These are phyloP conservation scores for Cutaneotrichosporon sp. DNA, from an alignment of 1,284 basidiomycete species.

Conservation along the genomic window DNA sequence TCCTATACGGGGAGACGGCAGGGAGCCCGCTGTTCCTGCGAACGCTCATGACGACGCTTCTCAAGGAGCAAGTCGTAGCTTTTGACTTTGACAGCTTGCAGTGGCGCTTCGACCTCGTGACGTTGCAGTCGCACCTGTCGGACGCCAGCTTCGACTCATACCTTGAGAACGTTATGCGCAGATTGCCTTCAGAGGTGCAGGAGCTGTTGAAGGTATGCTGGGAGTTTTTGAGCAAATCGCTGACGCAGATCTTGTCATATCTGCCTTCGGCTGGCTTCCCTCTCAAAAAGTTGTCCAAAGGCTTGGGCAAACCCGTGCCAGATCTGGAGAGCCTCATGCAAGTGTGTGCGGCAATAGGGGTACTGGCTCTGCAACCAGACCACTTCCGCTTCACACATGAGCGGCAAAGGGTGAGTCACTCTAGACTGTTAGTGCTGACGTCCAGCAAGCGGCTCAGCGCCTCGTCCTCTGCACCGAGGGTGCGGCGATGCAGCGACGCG, in stretches of 20 bases:
- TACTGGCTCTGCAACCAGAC: constrained; percentile 13
- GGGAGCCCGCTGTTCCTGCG: constrained; percentile 38
- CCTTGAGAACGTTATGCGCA: constrained; percentile 29
- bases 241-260: constrained; percentile 32
- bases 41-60: constrained; percentile 33
- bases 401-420: constrained; percentile 34
- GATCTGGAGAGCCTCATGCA: constrained; percentile 26
- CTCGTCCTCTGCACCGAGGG: constrained; percentile 28
- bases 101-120: constrained; percentile 36
- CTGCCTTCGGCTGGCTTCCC: constrained; percentile 37
- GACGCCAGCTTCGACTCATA: constrained; percentile 38
- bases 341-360: constrained; percentile 22
- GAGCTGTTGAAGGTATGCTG: constrained; percentile 30
- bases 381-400: constrained; percentile 43
- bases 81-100: constrained; percentile 34
- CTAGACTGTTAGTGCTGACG: neutral
- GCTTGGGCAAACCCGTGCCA: constrained; percentile 20
- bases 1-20: constrained; percentile 35
- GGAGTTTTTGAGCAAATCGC: neutral
- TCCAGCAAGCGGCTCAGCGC: constrained; percentile 36
- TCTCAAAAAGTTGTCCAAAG: constrained; percentile 26
- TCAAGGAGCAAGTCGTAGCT: constrained; percentile 35
- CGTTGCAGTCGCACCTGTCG: constrained; percentile 34
- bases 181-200: constrained; percentile 28
- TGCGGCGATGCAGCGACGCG: constrained; percentile 23